Base-by-base conservation (phyloP, 148 eudicot genomes). In the Persicaria maculosa region DNA sequence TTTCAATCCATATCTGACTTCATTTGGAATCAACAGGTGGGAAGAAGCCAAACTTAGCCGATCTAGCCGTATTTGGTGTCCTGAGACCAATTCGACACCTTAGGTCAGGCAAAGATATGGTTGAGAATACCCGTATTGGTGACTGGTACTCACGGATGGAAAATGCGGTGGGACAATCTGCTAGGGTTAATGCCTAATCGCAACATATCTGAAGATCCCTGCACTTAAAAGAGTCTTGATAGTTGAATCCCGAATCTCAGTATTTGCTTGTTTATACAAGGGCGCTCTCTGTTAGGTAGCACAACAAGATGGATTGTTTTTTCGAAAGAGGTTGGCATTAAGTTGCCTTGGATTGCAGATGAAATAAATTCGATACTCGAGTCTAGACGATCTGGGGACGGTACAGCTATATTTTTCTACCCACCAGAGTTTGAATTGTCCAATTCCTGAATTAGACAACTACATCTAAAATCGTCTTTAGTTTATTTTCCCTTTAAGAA, bases 141-240 rank as follows among this genome's bases (percentile, higher is more conserved):
- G 88, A 87, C 19, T 94, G 98, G 98, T 94, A 90, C 75, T 71
- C 87, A 67, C 83, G 91, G 72, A 91, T 94, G 98, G 98, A 94
- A 77, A 75, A 67, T 22, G 73, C 53, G 1, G 94, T 93, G 36
- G 97, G 94, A 47, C 79, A 76, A 69, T 84, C 97, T 50, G 83
- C 86, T 25, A 86, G 82, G 73, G 64, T 88, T 59, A 77, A 75
- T 45, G 90, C 83, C 6, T 86, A 77, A 77, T 43, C 14, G 9
- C 68, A 50, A 2, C 54, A 31, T 46, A 46, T 31, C 25, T 3
- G 6, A 31, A 43, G 22, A 55, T 50, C 17, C 75, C 43, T 46
- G 44, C 57, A 16, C 64, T 74, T 15, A 2, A 25, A 47, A 72
- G 58, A 47, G 50, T 31, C 43, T 36, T 31, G 31, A 7, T 2